These are phyloP conservation scores for Teratosphaeria gauchensis DNA, from an alignment of 2,329 filamentous ascomycete species.

Conservation along the genomic window DNA sequence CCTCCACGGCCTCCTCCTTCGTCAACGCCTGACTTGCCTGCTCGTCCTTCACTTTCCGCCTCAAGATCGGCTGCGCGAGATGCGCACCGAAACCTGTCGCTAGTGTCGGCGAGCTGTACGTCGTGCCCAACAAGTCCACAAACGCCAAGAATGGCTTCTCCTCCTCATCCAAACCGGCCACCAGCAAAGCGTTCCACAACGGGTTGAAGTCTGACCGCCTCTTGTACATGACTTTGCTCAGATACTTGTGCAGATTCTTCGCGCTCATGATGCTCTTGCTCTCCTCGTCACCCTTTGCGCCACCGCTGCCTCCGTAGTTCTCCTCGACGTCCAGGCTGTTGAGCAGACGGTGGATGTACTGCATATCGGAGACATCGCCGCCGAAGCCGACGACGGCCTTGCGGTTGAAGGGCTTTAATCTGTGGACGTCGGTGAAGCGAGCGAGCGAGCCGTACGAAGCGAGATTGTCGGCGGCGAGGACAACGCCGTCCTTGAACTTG, in stretches of 20 bases:
- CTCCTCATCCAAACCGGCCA: slow-evolving; percentile 75
- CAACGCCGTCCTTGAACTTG: slow-evolving; percentile 94
- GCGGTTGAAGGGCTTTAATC: slow-evolving; percentile 78
- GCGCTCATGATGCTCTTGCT: slow-evolving; percentile 55
- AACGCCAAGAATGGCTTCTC: slow-evolving; percentile 80
- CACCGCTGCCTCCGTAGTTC: slow-evolving; percentile 55
- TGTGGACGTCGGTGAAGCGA: slow-evolving; percentile 93
- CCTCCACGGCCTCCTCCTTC: slow-evolving; percentile 67
- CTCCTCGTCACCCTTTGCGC: slow-evolving; percentile 44
- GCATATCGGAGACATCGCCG: slow-evolving; percentile 98
- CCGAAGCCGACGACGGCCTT: slow-evolving; percentile 84
- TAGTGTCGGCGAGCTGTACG: slow-evolving; percentile 76
- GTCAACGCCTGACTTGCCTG: slow-evolving; percentile 60
- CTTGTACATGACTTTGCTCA: slow-evolving; percentile 91
- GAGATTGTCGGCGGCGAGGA: slow-evolving; percentile 93
- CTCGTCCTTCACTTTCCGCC: slow-evolving; percentile 75
- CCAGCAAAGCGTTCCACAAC: slow-evolving; percentile 90
- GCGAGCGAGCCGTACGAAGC: slow-evolving; percentile 94
- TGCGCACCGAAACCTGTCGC: slow-evolving; percentile 91
- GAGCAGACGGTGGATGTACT: slow-evolving; percentile 90
- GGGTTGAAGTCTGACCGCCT: slow-evolving; percentile 93
- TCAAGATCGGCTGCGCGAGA: slow-evolving; percentile 85
- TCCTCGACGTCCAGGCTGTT: slow-evolving; percentile 78
- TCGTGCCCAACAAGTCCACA: slow-evolving; percentile 86
- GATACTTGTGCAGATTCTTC: slow-evolving; percentile 91